A percentile compares a stretch with the other conserved stretches of the same genome.
These are phyloP conservation scores for Niebla homalea DNA, from an alignment of 495 filamentous ascomycete species.

Conservation along the genomic window DNA sequence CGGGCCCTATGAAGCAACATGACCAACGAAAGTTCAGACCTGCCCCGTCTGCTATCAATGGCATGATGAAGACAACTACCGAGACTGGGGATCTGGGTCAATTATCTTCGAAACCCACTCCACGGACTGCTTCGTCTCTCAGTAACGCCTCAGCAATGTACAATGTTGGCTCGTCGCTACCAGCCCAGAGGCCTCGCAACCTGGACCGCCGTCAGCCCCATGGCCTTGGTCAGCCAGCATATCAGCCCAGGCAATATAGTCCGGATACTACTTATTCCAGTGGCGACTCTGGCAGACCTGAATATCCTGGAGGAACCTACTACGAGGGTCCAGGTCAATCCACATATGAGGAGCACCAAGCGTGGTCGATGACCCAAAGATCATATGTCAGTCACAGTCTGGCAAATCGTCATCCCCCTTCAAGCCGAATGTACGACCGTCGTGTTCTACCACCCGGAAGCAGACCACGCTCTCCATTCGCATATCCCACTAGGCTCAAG, in stretches of 20 bases:
- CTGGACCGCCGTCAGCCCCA: too few species aligned
- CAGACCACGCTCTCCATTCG: conserved; percentile 48
- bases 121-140: conserved; percentile 8
- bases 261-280: too few species aligned
- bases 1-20: too few species aligned
- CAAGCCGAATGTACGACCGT: not conserved
- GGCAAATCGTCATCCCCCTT: conserved; percentile 10
- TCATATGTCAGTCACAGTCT: conserved; percentile 7
- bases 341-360: conserved; percentile 4
- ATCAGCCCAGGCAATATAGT: too few species aligned
- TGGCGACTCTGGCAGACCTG: too few species aligned
- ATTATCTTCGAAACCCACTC: conserved; percentile 41
- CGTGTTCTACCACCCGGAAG: conserved; percentile 18
- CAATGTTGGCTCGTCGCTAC: conserved; percentile 10
- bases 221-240: too few species aligned
- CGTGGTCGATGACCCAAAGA: conserved; percentile 11
- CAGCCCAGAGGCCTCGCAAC: conserved; percentile 13
- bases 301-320: too few species aligned
- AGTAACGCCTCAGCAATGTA: not conserved
- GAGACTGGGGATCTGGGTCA: conserved; percentile 55
- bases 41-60: conserved; percentile 18
- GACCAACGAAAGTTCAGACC: too few species aligned
- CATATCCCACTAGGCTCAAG: conserved; percentile 50
- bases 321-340: too few species aligned
- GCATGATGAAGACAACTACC: conserved; percentile 58